Evolutionary conservation across 768 basidiomycete genomes (phyloP), one percentile per base, ranked within the genome.

Genomic region (Inosperma sp.): DNA sequence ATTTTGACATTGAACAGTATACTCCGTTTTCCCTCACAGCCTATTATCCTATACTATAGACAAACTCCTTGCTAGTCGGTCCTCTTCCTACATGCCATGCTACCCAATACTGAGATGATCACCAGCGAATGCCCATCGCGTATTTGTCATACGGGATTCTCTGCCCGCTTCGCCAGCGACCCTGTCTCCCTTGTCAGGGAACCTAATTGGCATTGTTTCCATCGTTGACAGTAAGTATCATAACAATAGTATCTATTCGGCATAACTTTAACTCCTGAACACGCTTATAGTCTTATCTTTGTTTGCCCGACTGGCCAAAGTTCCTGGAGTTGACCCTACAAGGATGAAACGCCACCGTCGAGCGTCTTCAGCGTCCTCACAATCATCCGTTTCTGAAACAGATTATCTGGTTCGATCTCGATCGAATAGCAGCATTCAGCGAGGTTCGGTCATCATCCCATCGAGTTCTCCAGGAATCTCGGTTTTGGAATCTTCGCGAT

Each of bases 41-140:
- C 75, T 80, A 6, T 72, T 91, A 4, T 73, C 75, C 10, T 88
- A 83, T 64, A 82, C 86, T 1, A 82, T 89, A 48, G 79, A 90
- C 66, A 92, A 91, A 63, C 72, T 91, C 7, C 76, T 92, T 19
- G 88, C 89, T 2, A 92, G 88, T 91, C 60, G 56, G 86, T 75
- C 19, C 7, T 6, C n/a, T 19, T 34, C 31, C 3, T 33, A 16
- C 37, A 3, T 16, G 23, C 14, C 12, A n/a, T 48, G 10, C 35
- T 7, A 22, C 23, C 10, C 41, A 36, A 22, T 50, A n/a, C 31
- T 37, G 48, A 22, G 48, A 54, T 49, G 42, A 55, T 35, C 25
- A 30, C 7, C 27, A 91, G 89, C 89, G 29, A 86, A 84, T 62
- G 73, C 89, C 0, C 88, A 90, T 60, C 79, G 89, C 23, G 73